Evolutionary conservation across 352 stramenopile genomes (phyloP), one percentile per base, ranked within the genome.

Genomic region (Blastocystis sp.): DNA sequence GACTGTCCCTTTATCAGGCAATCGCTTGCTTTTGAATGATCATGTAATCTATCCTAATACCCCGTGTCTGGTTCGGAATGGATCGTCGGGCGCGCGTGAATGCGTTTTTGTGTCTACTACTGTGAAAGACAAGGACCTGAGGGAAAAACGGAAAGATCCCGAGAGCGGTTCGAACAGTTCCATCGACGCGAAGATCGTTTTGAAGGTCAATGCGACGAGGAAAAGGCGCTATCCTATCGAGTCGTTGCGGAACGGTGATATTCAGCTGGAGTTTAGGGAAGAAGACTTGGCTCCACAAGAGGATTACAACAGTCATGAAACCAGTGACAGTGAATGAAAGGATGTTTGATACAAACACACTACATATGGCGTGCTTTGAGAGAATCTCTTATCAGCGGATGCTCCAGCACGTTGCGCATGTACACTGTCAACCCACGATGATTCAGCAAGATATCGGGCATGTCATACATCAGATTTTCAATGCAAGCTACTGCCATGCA

Each of bases 31-130:
- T 3, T 45, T 84, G n/a, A 84, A 84, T 29, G 54, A 84, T 53
- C 73, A 64, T 69, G 53, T 84, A 6, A 84, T 84, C 55, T 68
- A 68, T n/a, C 73, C 73, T 3, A 64, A 84, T 20, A 84, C 73
- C 9, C 73, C 73, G 29, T 84, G 73, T 43, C 45, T 37, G 18
- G n/a, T 84, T 18, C 50, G 50, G 9, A 66, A 26, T 13, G 54
- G 54, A 18, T 50, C 43, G 0, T 66, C 34, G 39, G 34, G 43
- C 18, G n/a, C 62, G 37, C n/a, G 34, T 43, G 73, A 68, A n/a
- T 84, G 73, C 73, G 26, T 47, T 1, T 84, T 84, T 43, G n/a
- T 61, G 34, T 64, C 73, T 18, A 84, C 73, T 4, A 53, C 68
- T 9, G 73, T 84, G 54, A 84, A 84, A 45, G 73, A 84, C 29